phyloP scores from a whole-genome alignment of 129 eudicot genomes.

The Scalesia atractyloides region DNA sequence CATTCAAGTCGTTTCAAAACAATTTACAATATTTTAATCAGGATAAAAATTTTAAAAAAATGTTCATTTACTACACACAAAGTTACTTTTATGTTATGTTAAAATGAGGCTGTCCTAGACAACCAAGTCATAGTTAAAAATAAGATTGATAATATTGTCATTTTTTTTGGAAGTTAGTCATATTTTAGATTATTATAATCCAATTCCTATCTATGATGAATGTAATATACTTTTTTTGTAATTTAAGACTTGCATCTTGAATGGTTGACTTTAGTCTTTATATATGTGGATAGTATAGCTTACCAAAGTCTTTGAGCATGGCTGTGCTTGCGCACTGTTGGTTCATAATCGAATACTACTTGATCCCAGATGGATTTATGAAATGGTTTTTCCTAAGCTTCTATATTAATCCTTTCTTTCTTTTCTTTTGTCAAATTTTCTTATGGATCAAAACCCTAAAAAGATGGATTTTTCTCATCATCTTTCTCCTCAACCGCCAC shows the following conservation, averaged over 20 bases:
- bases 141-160: too few species aligned
- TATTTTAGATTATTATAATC: too few species aligned
- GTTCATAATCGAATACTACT: constrained; percentile 48
- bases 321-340: constrained; percentile 61
- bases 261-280: background rate
- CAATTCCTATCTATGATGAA: background rate
- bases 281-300: constrained; percentile 15
- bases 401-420: constrained; percentile 55
- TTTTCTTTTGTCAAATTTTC: constrained; percentile 48
- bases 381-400: constrained; percentile 58
- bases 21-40: too few species aligned
- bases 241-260: background rate
- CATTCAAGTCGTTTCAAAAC: too few species aligned
- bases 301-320: constrained; percentile 38
- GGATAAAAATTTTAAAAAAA: too few species aligned
- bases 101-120: too few species aligned
- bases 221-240: background rate
- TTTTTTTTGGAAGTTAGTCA: too few species aligned
- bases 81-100: too few species aligned
- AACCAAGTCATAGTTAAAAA: too few species aligned
- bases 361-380: constrained; percentile 57
- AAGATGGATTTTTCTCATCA: constrained; percentile 30
- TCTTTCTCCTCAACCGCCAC: constrained; percentile 23
- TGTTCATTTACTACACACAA: too few species aligned
- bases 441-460: constrained; percentile 51